phyloP scores from a whole-genome alignment of 179 eudicot genomes.

The Spergularia azorica region DNA sequence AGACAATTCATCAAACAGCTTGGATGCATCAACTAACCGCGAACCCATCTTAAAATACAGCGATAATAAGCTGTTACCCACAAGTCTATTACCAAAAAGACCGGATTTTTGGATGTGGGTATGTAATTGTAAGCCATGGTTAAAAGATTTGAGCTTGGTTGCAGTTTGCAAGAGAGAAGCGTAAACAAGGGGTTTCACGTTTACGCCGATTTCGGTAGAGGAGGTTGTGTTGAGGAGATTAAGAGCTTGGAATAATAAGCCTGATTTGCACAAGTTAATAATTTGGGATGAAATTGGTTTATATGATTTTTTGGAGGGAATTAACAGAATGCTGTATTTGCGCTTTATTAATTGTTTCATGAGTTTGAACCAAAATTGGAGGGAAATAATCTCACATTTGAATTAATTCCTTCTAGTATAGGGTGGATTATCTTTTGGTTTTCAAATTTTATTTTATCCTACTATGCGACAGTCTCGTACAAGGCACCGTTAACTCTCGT shows the following conservation, averaged over 20 bases:
- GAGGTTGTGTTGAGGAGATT: conserved; percentile 38
- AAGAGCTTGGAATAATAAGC: conserved; percentile 46
- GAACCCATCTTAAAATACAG: conserved; percentile 37
- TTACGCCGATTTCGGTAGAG: conserved; percentile 19
- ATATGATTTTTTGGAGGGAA: background rate
- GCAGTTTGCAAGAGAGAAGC: conserved; percentile 71
- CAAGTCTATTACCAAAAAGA: conserved; percentile 31
- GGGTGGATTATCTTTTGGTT: too few species aligned
- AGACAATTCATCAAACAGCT: conserved; percentile 34
- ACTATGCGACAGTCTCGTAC: too few species aligned
- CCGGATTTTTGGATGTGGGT: conserved; percentile 33
- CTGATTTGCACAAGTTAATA: conserved; percentile 53
- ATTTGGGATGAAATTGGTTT: conserved; percentile 36
- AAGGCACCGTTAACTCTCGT: too few species aligned
- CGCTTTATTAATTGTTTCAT: too few species aligned
- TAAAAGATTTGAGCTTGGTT: conserved; percentile 44
- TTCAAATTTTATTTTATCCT: too few species aligned
- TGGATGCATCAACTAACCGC: conserved; percentile 18
- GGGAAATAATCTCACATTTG: too few species aligned
- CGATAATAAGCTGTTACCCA: conserved; percentile 43
- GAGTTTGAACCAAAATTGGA: too few species aligned
- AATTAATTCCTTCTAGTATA: too few species aligned
- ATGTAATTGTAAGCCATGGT: conserved; percentile 40
- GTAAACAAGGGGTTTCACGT: conserved; percentile 50
- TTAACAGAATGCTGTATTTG: too few species aligned